Base-by-base conservation (phyloP, 441 rosid genomes). In the Daphne laureola region DNA sequence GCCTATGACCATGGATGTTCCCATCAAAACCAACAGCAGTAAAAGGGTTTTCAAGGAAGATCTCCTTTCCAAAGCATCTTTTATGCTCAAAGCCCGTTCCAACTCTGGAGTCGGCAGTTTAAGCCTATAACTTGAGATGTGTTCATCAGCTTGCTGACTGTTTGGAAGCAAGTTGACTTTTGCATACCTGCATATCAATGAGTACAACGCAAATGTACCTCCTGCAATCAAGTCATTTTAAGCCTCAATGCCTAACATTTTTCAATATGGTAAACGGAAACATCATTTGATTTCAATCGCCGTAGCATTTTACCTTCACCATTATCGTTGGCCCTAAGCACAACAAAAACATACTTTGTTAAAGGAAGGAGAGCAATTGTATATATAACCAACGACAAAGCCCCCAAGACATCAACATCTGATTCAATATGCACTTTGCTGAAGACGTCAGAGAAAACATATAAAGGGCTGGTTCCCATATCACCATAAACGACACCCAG, bases 401-500 rank as follows among this genome's bases (percentile, higher is more conserved):
- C 97, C 49, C 98, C 98, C 67, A 92, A 75, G 73, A 92, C 65
- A 72, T 92, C 97, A 49, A 84, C 81, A 36, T 92, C 97, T 2
- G 94, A 78, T 47, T 70, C 60, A 26, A 92, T 83, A 23, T 64
- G 60, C 59, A 92, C 97, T 74, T 89, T 86, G 78, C 95, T 86
- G 75, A 92, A 92, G 53, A 92, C 98, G 69, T 89, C 98, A 50
- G 72, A 51, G 68, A 86, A 92, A 40, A 92, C 97, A 65, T 92
- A 92, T 45, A 92, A 80, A 54, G 98, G 98, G 68, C 96, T 84
- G 41, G 98, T 86, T 44, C 98, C 97, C 94, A 92, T 65, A 70
- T 92, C 98, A 48, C 98, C 98, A 64, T 92, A 92, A 16, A 92
- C 97, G 40, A 89, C 90, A 55, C 97, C 98, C 17, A 92, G 90